Percentiles rank a stretch among this genome's conserved stretches.
Evolutionary conservation across 140 eudicot species (phyloP).

Genomic region (Stevia rebaudiana): DNA sequence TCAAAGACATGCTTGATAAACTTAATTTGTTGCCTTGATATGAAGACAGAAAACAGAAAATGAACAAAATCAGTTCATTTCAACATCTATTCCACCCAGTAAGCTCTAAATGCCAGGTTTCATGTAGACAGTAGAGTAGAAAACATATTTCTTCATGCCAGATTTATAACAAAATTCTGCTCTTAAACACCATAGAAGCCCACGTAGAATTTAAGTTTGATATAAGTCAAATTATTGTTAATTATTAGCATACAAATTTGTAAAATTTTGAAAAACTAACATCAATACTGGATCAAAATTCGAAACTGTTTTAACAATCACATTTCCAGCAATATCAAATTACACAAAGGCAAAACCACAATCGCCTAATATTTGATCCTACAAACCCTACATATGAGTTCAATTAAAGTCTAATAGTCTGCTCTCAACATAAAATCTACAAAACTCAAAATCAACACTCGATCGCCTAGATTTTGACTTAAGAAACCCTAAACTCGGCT

Average conservation of each 20-base stretch:
- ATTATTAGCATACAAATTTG: constrained; percentile 4
- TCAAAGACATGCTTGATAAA: not conserved
- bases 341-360: not conserved
- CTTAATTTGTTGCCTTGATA: not conserved
- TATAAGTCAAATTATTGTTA: not conserved
- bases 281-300: not conserved
- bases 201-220: not conserved
- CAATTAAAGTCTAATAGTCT: not conserved
- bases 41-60: not conserved
- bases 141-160: not conserved
- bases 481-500: constrained; percentile 17
- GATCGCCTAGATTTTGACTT: constrained; percentile 5
- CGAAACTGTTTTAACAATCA: not conserved
- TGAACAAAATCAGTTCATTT: constrained; percentile 1
- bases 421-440: not conserved
- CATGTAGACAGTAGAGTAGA: not conserved
- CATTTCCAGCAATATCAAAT: not conserved
- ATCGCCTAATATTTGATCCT: constrained; percentile 7
- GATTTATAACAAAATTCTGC: not conserved
- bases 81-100: not conserved
- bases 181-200: not conserved
- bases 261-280: constrained; percentile 3
- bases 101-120: constrained; percentile 3
- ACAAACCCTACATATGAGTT: constrained; percentile 11
- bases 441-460: not conserved